A percentile compares a stretch with the other conserved stretches of the same genome.
These are phyloP conservation scores for Paramecium biaurelia DNA, from an alignment of 73 alveolate genomes.

Conservation along the genomic window DNA sequence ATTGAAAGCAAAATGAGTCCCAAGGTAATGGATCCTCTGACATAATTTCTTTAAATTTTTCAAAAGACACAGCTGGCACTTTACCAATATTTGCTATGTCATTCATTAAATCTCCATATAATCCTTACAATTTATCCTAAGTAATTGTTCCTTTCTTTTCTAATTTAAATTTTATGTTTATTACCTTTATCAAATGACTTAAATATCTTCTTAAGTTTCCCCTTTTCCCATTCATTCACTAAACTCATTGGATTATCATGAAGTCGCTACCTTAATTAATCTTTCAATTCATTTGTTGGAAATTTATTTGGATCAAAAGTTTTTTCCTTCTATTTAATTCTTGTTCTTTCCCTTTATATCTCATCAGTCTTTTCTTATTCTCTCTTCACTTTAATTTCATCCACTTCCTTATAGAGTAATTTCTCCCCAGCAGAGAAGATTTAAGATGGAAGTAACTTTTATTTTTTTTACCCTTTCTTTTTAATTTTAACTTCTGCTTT, in stretches of 20 bases:
- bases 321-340: slow-evolving; percentile 72
- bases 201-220: slow-evolving; percentile 82
- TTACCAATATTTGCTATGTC: slow-evolving; percentile 87
- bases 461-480: slow-evolving; percentile 61
- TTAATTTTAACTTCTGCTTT: slow-evolving; percentile 71
- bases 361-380: slow-evolving; percentile 35
- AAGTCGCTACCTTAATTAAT: slow-evolving; percentile 78
- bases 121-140: slow-evolving; percentile 77
- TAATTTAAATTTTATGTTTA: background rate
- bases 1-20: slow-evolving; percentile 77
- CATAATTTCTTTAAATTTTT: slow-evolving; percentile 64
- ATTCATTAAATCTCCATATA: slow-evolving; percentile 63
- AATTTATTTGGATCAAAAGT: slow-evolving; percentile 78
- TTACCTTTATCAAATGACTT: slow-evolving; percentile 82
- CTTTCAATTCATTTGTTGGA: slow-evolving; percentile 77
- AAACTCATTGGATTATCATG: slow-evolving; percentile 71
- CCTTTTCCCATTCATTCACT: slow-evolving; percentile 95
- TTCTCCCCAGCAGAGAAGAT: slow-evolving; percentile 87
- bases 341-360: slow-evolving; percentile 63
- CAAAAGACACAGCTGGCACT: slow-evolving; percentile 74
- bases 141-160: slow-evolving; percentile 85
- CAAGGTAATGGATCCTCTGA: slow-evolving; percentile 72
- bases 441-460: slow-evolving; percentile 71
- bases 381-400: slow-evolving; percentile 65
- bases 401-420: slow-evolving; percentile 85